Base-by-base conservation (phyloP, 352 stramenopile genomes). In the Phytophthora multivora region DNA sequence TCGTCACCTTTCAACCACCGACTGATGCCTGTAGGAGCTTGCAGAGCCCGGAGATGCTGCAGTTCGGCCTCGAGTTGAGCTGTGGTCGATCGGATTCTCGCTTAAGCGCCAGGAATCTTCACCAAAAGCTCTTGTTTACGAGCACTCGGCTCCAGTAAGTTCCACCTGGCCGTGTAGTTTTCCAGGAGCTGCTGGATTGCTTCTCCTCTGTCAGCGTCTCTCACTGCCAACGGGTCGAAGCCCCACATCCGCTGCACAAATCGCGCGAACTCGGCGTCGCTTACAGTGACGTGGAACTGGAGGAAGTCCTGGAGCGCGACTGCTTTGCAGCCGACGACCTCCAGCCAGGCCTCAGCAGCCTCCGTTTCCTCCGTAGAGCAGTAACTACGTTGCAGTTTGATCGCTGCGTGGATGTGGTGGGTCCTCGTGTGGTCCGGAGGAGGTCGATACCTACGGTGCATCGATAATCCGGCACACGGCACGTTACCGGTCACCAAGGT, bases 191-290 rank as follows among this genome's bases (percentile, higher is more conserved):
- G 63, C 36, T 53, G 49, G 1, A 52, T 74, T 16, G 26, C 73
- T 62, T 55, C 63, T 57, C 18, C 75, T 51, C 38, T 63, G 28
- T 46, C 79, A 40, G 41, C 73, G 71, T 69, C 59, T 33, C 52
- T 69, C 26, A 73, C 48, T 1, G 36, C 47, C 11, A 61, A 56
- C 3, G 66, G 57, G 13, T 89, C 66, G 53, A 90, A 82, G 4
- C 62, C 54, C 82, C 80, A 91, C 51, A 87, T 61, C 1, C 79
- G 79, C 73, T 89, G 71, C 7, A 93, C 51, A 46, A 78, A 89
- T 8, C 66, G 59, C 3, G 88, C n/a, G n/a, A n/a, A n/a, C n/a
- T n/a, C n/a, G n/a, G 18, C 52, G 42, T 93, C 81, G 42, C 78
- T 93, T 10, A 73, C 59, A n/a, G 23, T 0, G 2, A 69, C 23